Evolutionary conservation across 352 stramenopile species (phyloP).

Genomic region (Pythium guiyangense): DNA sequence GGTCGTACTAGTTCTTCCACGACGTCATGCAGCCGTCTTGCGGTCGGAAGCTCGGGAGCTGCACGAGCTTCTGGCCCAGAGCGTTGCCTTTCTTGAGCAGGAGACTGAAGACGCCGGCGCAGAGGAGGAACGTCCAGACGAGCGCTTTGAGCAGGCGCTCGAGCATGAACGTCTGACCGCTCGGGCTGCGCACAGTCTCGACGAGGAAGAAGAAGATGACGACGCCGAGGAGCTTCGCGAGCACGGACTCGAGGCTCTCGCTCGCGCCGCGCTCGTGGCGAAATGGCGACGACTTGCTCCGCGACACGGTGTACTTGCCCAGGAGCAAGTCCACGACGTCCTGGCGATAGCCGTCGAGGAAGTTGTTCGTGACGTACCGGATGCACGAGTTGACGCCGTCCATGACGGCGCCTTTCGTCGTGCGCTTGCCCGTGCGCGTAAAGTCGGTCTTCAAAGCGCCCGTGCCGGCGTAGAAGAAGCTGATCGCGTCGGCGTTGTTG

Average conservation of each 20-base stretch:
- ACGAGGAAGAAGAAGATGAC: conserved; percentile 56
- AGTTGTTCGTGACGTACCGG: conserved; percentile 96
- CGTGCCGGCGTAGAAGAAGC: conserved; percentile 92
- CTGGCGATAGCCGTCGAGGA: conserved; percentile 92
- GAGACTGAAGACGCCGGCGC: conserved; percentile 36
- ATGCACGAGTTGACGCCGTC: conserved; percentile 94
- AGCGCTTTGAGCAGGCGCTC: conserved; percentile 54
- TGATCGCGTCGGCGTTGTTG: conserved; percentile 95
- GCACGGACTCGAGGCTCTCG: conserved; percentile 54
- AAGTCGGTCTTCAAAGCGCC: conserved; percentile 95
- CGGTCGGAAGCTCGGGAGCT: conserved; percentile 51
- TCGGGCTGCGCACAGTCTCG: conserved; percentile 36
- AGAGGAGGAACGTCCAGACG: conserved; percentile 47
- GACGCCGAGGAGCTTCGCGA: conserved; percentile 46
- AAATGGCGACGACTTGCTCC: conserved; percentile 54
- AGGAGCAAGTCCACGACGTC: conserved; percentile 93
- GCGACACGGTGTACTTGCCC: conserved; percentile 44
- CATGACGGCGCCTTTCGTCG: conserved; percentile 88
- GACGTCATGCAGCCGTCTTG: conserved; percentile 75
- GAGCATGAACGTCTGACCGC: conserved; percentile 39
- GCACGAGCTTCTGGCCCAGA: conserved; percentile 63
- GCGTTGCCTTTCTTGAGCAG: conserved; percentile 77
- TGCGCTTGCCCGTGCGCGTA: conserved; percentile 93
- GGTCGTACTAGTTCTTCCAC: conserved; percentile 49
- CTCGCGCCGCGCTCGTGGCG: conserved; percentile 11